Percentiles rank a stretch among this genome's conserved stretches.
Evolutionary conservation across 2,329 filamentous ascomycete genomes (phyloP).

Genomic region (Helminthosporium solani): DNA sequence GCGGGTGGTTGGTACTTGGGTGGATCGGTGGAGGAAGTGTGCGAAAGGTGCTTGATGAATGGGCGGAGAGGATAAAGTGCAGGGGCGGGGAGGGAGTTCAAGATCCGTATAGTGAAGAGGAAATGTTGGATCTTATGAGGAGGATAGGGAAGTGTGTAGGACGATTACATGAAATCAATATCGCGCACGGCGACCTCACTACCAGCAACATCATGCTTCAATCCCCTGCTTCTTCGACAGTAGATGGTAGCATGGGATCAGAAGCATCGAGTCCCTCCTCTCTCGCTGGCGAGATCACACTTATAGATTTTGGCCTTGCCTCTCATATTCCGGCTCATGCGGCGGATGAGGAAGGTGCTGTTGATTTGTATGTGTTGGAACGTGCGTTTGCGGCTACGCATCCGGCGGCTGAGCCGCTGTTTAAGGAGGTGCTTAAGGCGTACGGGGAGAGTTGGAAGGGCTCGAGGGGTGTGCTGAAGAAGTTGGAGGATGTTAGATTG

Average conservation of each 20-base stretch:
- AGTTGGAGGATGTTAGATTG: constrained; percentile 88
- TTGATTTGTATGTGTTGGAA: constrained; percentile 95
- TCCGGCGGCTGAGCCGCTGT: constrained; percentile 77
- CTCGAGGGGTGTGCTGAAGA: constrained; percentile 71
- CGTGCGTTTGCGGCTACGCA: constrained; percentile 94
- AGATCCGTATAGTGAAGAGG: constrained; percentile 31
- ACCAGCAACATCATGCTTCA: constrained; percentile 92
- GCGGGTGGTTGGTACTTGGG: constrained; percentile 57
- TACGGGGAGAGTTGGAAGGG: constrained; percentile 77
- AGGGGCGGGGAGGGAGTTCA: constrained; percentile 27
- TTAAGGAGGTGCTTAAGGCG: constrained; percentile 68
- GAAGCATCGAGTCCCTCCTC: constrained; percentile 12
- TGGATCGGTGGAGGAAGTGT: constrained; percentile 64
- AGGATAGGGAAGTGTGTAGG: constrained; percentile 72
- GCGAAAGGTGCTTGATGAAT: constrained; percentile 66
- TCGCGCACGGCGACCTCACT: constrained; percentile 93
- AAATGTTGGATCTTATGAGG: constrained; percentile 59
- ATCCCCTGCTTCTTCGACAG: neutral
- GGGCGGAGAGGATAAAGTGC: constrained; percentile 52
- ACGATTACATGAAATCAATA: constrained; percentile 75
- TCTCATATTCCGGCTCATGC: constrained; percentile 66
- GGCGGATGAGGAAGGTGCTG: constrained; percentile 88
- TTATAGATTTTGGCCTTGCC: constrained; percentile 88
- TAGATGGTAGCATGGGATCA: neutral
- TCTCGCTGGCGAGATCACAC: constrained; percentile 71